A percentile compares a stretch with the other conserved stretches of the same genome.
These are phyloP conservation scores for Corchorus capsularis DNA, from an alignment of 345 rosid genomes.

Conservation along the genomic window DNA sequence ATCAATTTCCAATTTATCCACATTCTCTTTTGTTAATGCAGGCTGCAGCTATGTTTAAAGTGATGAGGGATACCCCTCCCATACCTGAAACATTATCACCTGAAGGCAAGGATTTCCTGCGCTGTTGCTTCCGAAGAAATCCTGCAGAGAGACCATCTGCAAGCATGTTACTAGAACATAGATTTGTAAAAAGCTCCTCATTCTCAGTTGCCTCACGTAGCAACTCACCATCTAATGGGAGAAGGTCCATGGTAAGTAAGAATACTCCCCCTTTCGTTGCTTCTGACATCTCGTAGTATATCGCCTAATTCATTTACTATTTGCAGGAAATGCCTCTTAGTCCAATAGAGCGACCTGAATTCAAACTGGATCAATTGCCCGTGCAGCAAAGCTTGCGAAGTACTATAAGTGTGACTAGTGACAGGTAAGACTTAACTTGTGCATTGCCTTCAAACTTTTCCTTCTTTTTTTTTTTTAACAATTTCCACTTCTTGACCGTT, in stretches of 20 bases:
- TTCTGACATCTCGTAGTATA: slow-evolving; percentile 4
- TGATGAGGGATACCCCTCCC: slow-evolving; percentile 77
- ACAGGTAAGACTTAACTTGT: slow-evolving; percentile 43
- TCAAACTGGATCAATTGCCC: slow-evolving; percentile 45
- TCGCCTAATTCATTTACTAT: background rate
- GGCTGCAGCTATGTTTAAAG: slow-evolving; percentile 99
- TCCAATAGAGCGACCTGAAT: slow-evolving; percentile 40
- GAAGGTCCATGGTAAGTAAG: slow-evolving; percentile 52
- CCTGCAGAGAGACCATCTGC: slow-evolving; percentile 92
- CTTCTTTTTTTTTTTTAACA: background rate
- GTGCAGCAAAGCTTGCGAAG: slow-evolving; percentile 26
- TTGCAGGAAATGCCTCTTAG: slow-evolving; percentile 53
- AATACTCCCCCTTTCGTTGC: slow-evolving; percentile 2
- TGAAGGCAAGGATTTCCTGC: slow-evolving; percentile 88
- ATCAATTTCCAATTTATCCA: slow-evolving; percentile 8
- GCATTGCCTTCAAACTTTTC: background rate
- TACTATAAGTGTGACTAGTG: slow-evolving; percentile 37
- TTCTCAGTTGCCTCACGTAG: slow-evolving; percentile 42
- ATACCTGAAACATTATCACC: slow-evolving; percentile 77
- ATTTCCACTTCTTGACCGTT: slow-evolving; percentile 1
- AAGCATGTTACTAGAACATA: slow-evolving; percentile 70
- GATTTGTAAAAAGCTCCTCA: slow-evolving; percentile 52
- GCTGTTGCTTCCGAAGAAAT: slow-evolving; percentile 75
- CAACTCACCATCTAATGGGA: slow-evolving; percentile 38
- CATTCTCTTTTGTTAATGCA: slow-evolving; percentile 31